Evolutionary conservation across 495 filamentous ascomycete genomes (phyloP).

Genomic region (Stereocaulon alpinum): DNA sequence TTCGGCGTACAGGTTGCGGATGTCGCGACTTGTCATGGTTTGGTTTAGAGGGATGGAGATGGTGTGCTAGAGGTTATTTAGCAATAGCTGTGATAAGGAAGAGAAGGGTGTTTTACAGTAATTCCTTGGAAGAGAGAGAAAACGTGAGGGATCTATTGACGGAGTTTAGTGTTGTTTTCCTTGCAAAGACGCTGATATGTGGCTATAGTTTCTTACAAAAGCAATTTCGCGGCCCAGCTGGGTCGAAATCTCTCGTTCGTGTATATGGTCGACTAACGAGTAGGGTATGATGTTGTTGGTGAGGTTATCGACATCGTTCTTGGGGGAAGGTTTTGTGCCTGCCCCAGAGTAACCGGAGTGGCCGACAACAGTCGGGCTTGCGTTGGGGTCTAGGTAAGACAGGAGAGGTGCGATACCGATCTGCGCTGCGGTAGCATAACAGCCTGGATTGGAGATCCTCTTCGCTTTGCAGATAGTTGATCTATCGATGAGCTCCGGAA

Average conservation of each 20-base stretch:
- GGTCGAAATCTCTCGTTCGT: constrained; percentile 78
- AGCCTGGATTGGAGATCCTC: constrained; percentile 88
- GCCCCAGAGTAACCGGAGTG: constrained; percentile 94
- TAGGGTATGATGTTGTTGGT: constrained; percentile 89
- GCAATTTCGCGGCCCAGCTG: constrained; percentile 71
- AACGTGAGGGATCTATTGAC: constrained; percentile 63
- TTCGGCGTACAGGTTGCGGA: constrained; percentile 91
- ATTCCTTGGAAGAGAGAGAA: constrained; percentile 95
- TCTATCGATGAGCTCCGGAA: constrained; percentile 77
- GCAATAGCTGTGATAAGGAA: too few species aligned
- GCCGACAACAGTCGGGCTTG: constrained; percentile 80
- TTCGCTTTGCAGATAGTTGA: constrained; percentile 70
- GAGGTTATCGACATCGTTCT: constrained; percentile 87
- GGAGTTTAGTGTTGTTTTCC: too few species aligned
- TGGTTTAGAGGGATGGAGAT: constrained; percentile 80
- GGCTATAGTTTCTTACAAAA: constrained; percentile 35
- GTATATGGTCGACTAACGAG: constrained; percentile 88
- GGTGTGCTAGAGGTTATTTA: constrained; percentile 55
- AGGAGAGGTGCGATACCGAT: constrained; percentile 80
- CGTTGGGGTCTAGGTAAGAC: constrained; percentile 51
- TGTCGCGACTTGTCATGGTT: constrained; percentile 79
- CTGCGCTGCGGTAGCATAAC: constrained; percentile 95
- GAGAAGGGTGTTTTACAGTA: too few species aligned
- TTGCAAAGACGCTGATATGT: too few species aligned
- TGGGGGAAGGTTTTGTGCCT: constrained; percentile 88